These are phyloP conservation scores for Thymus mandschuricus DNA, from an alignment of 257 asterid species.

Conservation along the genomic window DNA sequence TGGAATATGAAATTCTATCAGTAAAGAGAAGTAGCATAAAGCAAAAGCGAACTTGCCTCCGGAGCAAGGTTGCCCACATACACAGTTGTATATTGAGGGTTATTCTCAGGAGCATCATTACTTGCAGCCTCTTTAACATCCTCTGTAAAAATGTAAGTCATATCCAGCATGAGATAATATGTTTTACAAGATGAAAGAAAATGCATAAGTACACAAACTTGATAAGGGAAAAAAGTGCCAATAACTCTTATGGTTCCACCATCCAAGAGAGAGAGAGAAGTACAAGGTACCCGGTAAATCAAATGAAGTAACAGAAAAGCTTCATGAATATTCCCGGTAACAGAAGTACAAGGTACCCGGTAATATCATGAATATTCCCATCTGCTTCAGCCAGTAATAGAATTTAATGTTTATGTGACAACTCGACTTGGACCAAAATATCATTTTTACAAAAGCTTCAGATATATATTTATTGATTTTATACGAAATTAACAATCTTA, in stretches of 20 bases:
- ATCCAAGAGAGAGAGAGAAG: not conserved
- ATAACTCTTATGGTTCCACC: not conserved
- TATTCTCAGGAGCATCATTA: conserved; percentile 86
- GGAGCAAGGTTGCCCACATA: conserved; percentile 96
- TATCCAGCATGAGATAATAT: conserved; percentile 19
- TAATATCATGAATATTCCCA: not conserved
- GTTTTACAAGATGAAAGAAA: not conserved
- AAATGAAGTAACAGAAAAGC: too few relatives aligned
- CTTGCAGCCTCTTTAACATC: conserved; percentile 77
- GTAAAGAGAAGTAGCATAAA: conserved; percentile 2
- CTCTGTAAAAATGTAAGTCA: conserved; percentile 50
- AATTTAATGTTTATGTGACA: not conserved
- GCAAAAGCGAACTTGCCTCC: conserved; percentile 52
- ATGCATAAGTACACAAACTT: not conserved
- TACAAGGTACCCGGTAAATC: not conserved
- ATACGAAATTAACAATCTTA: not conserved
- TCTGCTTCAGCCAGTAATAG: conserved; percentile 16
- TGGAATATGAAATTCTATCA: not conserved
- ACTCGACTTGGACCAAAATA: conserved; percentile 3
- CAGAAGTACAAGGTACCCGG: not conserved
- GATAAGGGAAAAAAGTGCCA: not conserved
- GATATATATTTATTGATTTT: not conserved
- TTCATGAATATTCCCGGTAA: too few relatives aligned
- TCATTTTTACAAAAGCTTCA: not conserved
- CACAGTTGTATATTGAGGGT: conserved; percentile 86